Evolutionary conservation across 2,329 filamentous ascomycete species (phyloP), one percentile per base, ranked within the genome.

Genomic region (Mycosphaerella sp.): DNA sequence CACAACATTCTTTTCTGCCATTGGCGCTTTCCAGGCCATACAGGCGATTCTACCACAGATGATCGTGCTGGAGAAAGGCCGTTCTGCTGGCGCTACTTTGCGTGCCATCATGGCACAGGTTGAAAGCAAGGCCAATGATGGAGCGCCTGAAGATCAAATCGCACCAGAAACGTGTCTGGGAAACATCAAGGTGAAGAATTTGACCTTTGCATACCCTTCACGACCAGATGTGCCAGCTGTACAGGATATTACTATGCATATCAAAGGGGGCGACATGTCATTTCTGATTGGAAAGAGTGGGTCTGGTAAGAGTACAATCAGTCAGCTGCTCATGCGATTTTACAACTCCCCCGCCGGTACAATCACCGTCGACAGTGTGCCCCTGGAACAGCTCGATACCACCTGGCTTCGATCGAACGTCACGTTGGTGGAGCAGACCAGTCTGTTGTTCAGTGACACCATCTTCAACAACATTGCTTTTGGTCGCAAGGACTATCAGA

Each of bases 291-390:
- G 92, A 0, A 80, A 79, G 63, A 95, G 89, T 64, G 93, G 93
- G 0, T 95, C 89, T 1, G 92, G 92, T 0, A 97, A 97, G 69
- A 95, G 89, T 62, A 97, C 92, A 0, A 66, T 97, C 1, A 84
- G 86, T 1, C 89, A 89, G 65, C 76, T 97, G 0, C 76, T 97
- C 0, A 77, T 90, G 48, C 81, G 84, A 10, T 87, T 95, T 62
- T 95, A 96, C 65, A 74, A 80, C 6, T 81, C 87, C 0, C 69
- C 73, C 0, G 73, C 73, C 0, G 92, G 91, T 0, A 69, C 79
- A 0, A 83, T 96, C 12, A 67, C 78, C 0, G 73, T 97, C 8
- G 89, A 95, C 64, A 83, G 80, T 0, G 67, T 78, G 1, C 72
- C 80, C 0, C 72, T 93, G 2, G 67, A 79, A n/a, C 73, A 72